Evolutionary conservation across 1,284 basidiomycete genomes (phyloP).

Genomic region (Entoloma clypeatum): DNA sequence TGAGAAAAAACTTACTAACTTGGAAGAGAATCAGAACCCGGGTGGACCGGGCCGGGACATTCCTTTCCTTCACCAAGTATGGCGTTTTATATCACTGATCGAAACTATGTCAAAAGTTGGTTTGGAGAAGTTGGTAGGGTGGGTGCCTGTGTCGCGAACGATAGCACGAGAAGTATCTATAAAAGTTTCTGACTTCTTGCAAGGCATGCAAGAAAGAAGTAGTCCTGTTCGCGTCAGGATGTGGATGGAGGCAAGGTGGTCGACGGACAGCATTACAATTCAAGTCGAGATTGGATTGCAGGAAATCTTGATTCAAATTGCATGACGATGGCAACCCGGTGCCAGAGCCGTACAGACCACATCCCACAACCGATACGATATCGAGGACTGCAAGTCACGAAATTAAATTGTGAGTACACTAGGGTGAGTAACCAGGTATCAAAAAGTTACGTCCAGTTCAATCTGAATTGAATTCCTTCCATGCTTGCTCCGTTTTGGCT

Average conservation of each 20-base stretch:
- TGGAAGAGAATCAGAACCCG: too few relatives aligned
- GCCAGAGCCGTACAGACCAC: too few relatives aligned
- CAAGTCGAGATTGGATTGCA: constrained; percentile 18
- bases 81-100: constrained; percentile 69
- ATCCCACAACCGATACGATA: too few relatives aligned
- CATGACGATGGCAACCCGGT: constrained; percentile 9
- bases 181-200: constrained; percentile 65
- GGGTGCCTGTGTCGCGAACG: constrained; percentile 62
- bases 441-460: constrained; percentile 23
- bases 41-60: too few relatives aligned
- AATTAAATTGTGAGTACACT: background rate
- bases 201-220: constrained; percentile 65
- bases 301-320: constrained; percentile 17
- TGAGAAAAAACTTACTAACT: too few relatives aligned
- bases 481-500: constrained; percentile 52
- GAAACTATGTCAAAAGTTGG: constrained; percentile 71
- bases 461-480: constrained; percentile 57
- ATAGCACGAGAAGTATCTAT: constrained; percentile 65
- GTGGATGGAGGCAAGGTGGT: constrained; percentile 16
- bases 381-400: too few relatives aligned
- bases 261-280: constrained; percentile 12
- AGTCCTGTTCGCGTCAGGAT: constrained; percentile 60
- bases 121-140: constrained; percentile 73
- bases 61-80: too few relatives aligned
- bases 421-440: background rate